Evolutionary conservation across 176 grass and related monocot species (phyloP).

Genomic region (Zoysia japonica): DNA sequence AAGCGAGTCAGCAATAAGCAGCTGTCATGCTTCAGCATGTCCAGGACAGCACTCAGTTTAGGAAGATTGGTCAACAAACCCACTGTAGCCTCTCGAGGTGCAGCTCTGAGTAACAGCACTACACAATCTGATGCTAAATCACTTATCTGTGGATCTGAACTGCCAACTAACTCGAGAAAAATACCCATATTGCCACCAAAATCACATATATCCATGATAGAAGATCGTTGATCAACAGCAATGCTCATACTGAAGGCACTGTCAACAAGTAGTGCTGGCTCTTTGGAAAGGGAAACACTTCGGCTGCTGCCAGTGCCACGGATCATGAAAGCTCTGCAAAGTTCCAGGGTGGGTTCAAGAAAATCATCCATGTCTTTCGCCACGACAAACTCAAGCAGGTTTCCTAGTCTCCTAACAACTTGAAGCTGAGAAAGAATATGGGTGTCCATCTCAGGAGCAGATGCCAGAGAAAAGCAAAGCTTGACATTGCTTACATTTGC

Average conservation of each 20-base stretch:
- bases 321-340: slow-evolving; percentile 85
- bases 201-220: slow-evolving; percentile 86
- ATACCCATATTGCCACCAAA: slow-evolving; percentile 79
- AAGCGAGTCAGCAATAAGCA: slow-evolving; percentile 57
- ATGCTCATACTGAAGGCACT: slow-evolving; percentile 87
- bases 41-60: slow-evolving; percentile 58
- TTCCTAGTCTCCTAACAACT: slow-evolving; percentile 89
- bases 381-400: slow-evolving; percentile 85
- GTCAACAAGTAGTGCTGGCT: slow-evolving; percentile 76
- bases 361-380: slow-evolving; percentile 98
- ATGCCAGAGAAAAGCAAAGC: slow-evolving; percentile 86
- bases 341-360: slow-evolving; percentile 84
- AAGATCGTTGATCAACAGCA: slow-evolving; percentile 80
- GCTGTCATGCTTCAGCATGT: slow-evolving; percentile 56
- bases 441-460: slow-evolving; percentile 84
- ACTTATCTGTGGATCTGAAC: slow-evolving; percentile 61
- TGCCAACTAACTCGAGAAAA: slow-evolving; percentile 70
- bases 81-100: slow-evolving; percentile 79
- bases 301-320: slow-evolving; percentile 74
- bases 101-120: slow-evolving; percentile 71
- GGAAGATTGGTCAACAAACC: slow-evolving; percentile 81
- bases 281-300: slow-evolving; percentile 69
- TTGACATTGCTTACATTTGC: slow-evolving; percentile 95
- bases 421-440: slow-evolving; percentile 85
- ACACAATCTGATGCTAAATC: slow-evolving; percentile 86